Base-by-base conservation (phyloP, 345 rosid genomes). In the Salix brachista region DNA sequence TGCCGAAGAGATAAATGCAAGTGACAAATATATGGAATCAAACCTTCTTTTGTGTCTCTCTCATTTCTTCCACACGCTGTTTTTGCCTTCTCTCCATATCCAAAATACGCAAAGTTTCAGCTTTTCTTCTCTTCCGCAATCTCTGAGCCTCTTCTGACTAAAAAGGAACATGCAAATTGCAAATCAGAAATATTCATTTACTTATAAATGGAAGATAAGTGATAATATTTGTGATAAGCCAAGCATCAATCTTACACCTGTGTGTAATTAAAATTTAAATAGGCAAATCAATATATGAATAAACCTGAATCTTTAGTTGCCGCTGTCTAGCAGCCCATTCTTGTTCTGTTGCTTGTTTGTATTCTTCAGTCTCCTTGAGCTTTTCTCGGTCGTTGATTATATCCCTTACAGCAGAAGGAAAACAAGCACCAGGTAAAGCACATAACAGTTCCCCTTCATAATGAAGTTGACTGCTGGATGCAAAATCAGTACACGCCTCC, bases 1-100 rank as follows among this genome's bases (percentile, higher is more conserved):
- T 8, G 17, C 39, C 9, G 19, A 44, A 52, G 34, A 25, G 25
- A 67, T 23, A 21, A 19, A 75, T 34, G 50, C 39, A 30, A 4
- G 58, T 23, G 9, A 2, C 8, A 26, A 10, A 72, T 13, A 48
- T 23, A 50, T 28, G 14, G 44, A 67, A 34, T 37, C 72, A 42
- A 46, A 91, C 99, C 97, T 89, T 91, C 92, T 89, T 93, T 79
- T 93, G 92, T 54, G 93, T 81, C 81, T 88, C 94, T 78, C 97
- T 89, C 81, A 93, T 84, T 90, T 95, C 99, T 78, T 93, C 92
- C 81, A 91, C 75, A 6, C 96, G 91, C 87, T 88, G 91, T 82
- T 91, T 91, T 84, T 89, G 93, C 83, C 97, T 84, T 87, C 84
- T 91, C 85, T 93, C 90, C 94, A 95, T 84, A 77, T 93, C 94